Evolutionary conservation across 805 yeast species (phyloP).

Genomic region (Zygoascus flipseniorum): DNA sequence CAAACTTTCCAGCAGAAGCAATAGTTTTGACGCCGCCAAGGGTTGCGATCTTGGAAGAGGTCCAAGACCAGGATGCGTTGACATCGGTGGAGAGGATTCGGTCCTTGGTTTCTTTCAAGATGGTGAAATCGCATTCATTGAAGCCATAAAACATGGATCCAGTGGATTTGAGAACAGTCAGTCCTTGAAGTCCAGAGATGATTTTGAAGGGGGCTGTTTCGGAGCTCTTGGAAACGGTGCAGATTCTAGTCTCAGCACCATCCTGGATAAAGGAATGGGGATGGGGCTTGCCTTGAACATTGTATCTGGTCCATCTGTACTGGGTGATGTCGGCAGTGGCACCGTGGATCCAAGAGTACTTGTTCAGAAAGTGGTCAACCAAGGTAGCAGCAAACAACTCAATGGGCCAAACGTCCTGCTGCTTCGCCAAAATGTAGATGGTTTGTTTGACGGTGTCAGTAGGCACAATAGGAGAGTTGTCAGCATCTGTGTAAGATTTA

Average conservation of each 20-base stretch:
- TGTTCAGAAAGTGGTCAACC: slow-evolving; percentile 69
- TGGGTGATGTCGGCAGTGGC: slow-evolving; percentile 61
- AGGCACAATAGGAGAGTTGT: slow-evolving; percentile 83
- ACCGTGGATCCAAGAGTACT: slow-evolving; percentile 71
- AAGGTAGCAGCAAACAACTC: slow-evolving; percentile 83
- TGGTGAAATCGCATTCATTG: slow-evolving; percentile 82
- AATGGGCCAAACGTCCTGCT: slow-evolving; percentile 78
- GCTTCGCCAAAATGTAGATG: slow-evolving; percentile 72
- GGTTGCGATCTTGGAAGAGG: slow-evolving; percentile 40
- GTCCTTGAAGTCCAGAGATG: slow-evolving; percentile 63
- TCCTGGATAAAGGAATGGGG: slow-evolving; percentile 80
- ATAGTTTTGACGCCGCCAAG: slow-evolving; percentile 32
- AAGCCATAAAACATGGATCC: slow-evolving; percentile 89
- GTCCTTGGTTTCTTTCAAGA: slow-evolving; percentile 73
- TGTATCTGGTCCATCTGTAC: slow-evolving; percentile 70
- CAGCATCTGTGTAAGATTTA: slow-evolving; percentile 75
- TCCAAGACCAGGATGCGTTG: slow-evolving; percentile 64
- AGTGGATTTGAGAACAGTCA: slow-evolving; percentile 82
- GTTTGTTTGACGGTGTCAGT: slow-evolving; percentile 93
- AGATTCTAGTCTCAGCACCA: slow-evolving; percentile 71
- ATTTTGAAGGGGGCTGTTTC: slow-evolving; percentile 40
- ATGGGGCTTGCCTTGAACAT: slow-evolving; percentile 65
- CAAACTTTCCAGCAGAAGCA: slow-evolving; percentile 59
- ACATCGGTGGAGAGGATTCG: slow-evolving; percentile 84
- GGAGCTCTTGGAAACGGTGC: slow-evolving; percentile 27